Base-by-base conservation (phyloP, 2,329 filamentous ascomycete species). In the Immersiporthe knoxdaviesiana region DNA sequence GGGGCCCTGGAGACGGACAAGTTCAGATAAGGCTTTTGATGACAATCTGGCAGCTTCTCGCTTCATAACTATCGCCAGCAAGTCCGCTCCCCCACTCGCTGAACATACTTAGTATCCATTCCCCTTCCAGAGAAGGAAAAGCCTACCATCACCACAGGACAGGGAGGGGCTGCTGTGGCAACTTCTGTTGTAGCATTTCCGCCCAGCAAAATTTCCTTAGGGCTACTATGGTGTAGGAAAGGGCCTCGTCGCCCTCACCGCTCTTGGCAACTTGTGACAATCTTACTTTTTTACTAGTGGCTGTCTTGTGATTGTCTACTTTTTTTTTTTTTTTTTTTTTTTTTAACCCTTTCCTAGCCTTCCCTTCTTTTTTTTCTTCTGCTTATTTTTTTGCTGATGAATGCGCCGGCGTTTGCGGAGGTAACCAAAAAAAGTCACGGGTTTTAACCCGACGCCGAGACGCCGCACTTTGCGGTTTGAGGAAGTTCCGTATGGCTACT, bases 1-100 rank as follows among this genome's bases (percentile, higher is more conserved):
- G 35, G 35, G 8, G n/a, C n/a, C 50, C 50, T 37, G 56, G 56
- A n/a, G 56, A 59, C 56, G 30, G 24, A 3, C 27, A 59, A 37
- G 56, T 35, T 35, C 56, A 59, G 56, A 37, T 59, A 59, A 59
- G 56, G 35, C 35, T 35, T 32, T 37, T 37, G 54, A 35, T 59
- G 56, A n/a, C 30, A 37, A 35, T 35, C 54, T 16, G 10, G 27
- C 54, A 58, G 30, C 27, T 58, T 30, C 30, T 59, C 32, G 56
- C 56, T 35, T 32, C 32, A 16, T 37, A 32, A 59, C 37, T 32
- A 8, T 59, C 56, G 18, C 32, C 32, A 21, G 56, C 11, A 8
- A 27, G n/a, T 14, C 21, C 56, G 30, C 18, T 35, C 35, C 35
- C 56, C 56, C 18, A 7, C 56, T 35, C 7, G 56, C 56, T 24